Conservation (phyloP, 1,284 basidiomycete genomes). For the Cryptococcus floricola region DNA sequence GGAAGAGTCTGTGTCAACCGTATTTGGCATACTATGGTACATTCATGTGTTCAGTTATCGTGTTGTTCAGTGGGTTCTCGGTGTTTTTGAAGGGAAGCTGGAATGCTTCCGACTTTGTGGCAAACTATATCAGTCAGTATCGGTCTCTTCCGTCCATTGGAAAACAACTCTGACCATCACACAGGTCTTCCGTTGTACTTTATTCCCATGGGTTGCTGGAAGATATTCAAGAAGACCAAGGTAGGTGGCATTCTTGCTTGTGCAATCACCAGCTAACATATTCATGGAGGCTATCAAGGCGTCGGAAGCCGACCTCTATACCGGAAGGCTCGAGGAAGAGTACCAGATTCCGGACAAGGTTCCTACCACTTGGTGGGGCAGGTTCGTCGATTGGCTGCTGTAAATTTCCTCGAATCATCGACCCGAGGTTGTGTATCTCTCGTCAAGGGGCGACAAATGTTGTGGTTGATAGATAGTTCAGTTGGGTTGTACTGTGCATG, state of each 20-base stretch:
- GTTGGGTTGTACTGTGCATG: too few species aligned
- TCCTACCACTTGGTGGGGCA: constrained; percentile 17
- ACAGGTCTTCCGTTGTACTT: constrained; percentile 28
- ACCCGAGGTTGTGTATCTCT: too few species aligned
- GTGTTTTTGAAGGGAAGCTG: constrained; percentile 25
- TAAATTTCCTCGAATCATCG: background rate
- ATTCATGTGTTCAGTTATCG: too few species aligned
- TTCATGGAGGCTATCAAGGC: constrained; percentile 9
- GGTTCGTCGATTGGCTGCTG: constrained; percentile 12
- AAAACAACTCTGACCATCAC: too few species aligned
- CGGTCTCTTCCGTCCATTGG: too few species aligned
- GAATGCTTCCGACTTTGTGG: constrained; percentile 22
- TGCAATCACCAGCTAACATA: background rate
- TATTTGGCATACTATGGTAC: constrained; percentile 9
- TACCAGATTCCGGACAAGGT: constrained; percentile 8
- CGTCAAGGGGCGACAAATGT: too few species aligned
- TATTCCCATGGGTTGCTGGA: constrained; percentile 14
- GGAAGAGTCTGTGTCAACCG: constrained; percentile 11
- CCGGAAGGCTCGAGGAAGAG: constrained; percentile 10
- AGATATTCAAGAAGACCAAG: constrained; percentile 13
- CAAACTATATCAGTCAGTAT: constrained; percentile 14
- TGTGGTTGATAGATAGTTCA: too few species aligned
- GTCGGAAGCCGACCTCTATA: constrained; percentile 15
- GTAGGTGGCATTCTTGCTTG: background rate
- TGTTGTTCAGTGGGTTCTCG: constrained; percentile 15